Conservation (phyloP, 1,139 yeast genomes). For the Taphrina pruni region DNA sequence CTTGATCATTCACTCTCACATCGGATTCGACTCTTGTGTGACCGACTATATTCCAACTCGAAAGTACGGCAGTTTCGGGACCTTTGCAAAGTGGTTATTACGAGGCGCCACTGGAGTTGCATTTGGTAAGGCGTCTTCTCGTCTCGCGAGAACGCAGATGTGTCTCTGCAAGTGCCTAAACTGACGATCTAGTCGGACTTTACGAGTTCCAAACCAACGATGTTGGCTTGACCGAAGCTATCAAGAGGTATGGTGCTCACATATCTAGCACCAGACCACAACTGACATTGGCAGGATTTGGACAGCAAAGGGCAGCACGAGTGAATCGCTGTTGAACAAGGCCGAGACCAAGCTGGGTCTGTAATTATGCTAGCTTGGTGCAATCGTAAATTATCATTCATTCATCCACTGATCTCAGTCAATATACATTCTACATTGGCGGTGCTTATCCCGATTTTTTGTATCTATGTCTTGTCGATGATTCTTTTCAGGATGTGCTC, state of each 20-base stretch:
- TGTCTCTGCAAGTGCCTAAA: background rate
- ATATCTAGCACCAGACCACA: background rate
- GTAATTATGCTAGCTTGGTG: conserved; percentile 3
- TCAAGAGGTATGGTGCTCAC: conserved; percentile 46
- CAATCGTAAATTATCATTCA: background rate
- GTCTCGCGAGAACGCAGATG: background rate
- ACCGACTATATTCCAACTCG: conserved; percentile 87
- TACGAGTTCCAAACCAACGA: conserved; percentile 82
- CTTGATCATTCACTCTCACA: conserved; percentile 73
- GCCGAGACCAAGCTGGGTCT: conserved; percentile 34
- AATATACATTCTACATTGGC: no score
- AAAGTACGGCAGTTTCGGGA: conserved; percentile 76
- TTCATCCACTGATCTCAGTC: background rate
- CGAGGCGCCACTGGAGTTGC: conserved; percentile 73
- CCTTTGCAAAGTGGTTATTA: conserved; percentile 66
- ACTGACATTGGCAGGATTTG: conserved; percentile 7
- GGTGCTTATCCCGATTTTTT: background rate
- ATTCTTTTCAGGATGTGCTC: no score
- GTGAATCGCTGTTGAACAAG: conserved; percentile 22
- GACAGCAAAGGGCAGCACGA: conserved; percentile 30
- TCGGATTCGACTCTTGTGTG: conserved; percentile 85
- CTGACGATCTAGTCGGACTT: conserved; percentile 62
- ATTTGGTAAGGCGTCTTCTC: conserved; percentile 50
- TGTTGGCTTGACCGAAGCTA: conserved; percentile 60
- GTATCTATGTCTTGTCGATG: background rate